phyloP scores from a whole-genome alignment of 2,329 filamentous ascomycete genomes.

The Plenodomus lindquistii region DNA sequence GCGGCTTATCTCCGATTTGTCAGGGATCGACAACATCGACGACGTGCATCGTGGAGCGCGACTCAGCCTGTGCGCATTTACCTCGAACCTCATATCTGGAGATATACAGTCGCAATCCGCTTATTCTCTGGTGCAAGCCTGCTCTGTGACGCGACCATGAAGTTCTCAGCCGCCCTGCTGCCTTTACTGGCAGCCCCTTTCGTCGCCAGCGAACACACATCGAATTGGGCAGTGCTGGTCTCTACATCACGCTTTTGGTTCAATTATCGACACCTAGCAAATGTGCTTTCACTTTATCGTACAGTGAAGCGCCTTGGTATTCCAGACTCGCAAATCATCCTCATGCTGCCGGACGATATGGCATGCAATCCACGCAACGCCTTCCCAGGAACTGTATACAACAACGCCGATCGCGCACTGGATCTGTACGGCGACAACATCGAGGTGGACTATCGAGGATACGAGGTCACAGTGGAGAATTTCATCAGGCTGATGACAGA shows the following conservation, averaged over 20 bases:
- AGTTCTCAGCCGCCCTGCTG: constrained; percentile 28
- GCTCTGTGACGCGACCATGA: constrained; percentile 17
- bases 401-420: constrained; percentile 92
- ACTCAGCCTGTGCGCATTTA: neutral
- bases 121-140: neutral
- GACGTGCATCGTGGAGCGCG: constrained; percentile 22
- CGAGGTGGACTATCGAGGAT: constrained; percentile 96
- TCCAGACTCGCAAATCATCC: constrained; percentile 97
- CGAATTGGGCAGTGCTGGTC: constrained; percentile 99
- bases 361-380: constrained; percentile 98
- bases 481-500: constrained; percentile 96
- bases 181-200: constrained; percentile 42
- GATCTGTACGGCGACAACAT: constrained; percentile 99
- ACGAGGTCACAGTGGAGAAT: constrained; percentile 98
- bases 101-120: neutral
- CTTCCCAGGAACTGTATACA: constrained; percentile 97
- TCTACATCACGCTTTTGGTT: constrained; percentile 99
- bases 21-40: constrained; percentile 23
- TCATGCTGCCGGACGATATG: constrained; percentile 99
- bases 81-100: neutral
- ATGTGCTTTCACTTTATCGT: constrained; percentile 94
- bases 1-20: constrained; percentile 39
- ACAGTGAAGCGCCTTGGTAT: constrained; percentile 98
- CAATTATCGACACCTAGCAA: constrained; percentile 98
- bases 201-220: constrained; percentile 77